Evolutionary conservation across 768 basidiomycete genomes (phyloP).

Genomic region (Rhizopogon vulgaris): DNA sequence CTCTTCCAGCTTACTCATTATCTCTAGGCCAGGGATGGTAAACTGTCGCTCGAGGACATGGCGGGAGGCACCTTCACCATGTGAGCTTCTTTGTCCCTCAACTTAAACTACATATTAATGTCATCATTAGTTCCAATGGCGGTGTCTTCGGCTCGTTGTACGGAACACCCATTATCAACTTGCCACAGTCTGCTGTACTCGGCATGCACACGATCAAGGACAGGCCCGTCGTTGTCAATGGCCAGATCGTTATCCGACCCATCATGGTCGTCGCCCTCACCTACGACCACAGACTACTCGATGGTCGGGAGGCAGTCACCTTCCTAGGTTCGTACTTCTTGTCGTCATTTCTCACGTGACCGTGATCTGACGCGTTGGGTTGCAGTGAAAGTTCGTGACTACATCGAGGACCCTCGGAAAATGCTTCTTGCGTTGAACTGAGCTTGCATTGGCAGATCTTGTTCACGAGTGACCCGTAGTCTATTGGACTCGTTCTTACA

Average conservation of each 20-base stretch:
- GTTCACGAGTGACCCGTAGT: background rate
- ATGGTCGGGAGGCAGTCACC: constrained; percentile 93
- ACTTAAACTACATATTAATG: background rate
- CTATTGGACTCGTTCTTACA: background rate
- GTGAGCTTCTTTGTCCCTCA: constrained; percentile 39
- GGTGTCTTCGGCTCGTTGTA: constrained; percentile 97
- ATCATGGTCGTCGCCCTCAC: constrained; percentile 95
- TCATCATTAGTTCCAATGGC: constrained; percentile 76
- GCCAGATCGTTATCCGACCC: constrained; percentile 93
- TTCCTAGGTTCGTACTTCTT: constrained; percentile 76
- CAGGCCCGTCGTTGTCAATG: constrained; percentile 82
- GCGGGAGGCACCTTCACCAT: constrained; percentile 98
- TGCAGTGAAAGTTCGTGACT: constrained; percentile 85
- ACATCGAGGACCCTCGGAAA: constrained; percentile 90
- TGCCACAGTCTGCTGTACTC: constrained; percentile 91
- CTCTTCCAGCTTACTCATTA: constrained; percentile 3
- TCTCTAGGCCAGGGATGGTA: constrained; percentile 75
- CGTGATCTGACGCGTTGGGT: constrained; percentile 1
- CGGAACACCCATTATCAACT: constrained; percentile 98
- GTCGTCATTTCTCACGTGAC: background rate
- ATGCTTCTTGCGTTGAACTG: constrained; percentile 55
- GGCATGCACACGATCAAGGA: constrained; percentile 98
- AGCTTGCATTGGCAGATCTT: background rate
- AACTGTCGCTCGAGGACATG: constrained; percentile 97
- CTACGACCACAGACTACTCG: constrained; percentile 93